Evolutionary conservation across 148 eudicot genomes (phyloP), one percentile per base, ranked within the genome.

Genomic region (Rhododendron ferrugineum): DNA sequence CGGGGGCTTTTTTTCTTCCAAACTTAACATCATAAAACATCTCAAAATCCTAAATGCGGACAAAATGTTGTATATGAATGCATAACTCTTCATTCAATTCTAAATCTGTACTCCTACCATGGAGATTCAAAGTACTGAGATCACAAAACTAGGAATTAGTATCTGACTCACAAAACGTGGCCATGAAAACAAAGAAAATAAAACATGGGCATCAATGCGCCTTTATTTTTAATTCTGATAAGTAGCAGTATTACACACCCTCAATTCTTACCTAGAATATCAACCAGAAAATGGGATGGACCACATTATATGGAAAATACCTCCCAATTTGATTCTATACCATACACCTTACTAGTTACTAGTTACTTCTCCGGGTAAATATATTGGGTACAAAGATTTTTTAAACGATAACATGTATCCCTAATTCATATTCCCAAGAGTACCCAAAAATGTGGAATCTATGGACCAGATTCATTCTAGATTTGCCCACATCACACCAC

Each of bases 21-120:
- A 97, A 95, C 98, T 97, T 97, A 76, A 92, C 88, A 94, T 93
- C 98, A 95, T 92, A 97, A 93, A 91, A 92, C 91, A 93, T 92
- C 89, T 94, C 92, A 91, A 97, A 94, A 85, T 97, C 98, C 95
- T 95, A 91, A 76, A 87, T 82, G 80, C 72, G 83, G 54, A 80
- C 87, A 90, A 85, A 83, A 88, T 84, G 87, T 46, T 75, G 81
- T 85, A 85, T 84, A 92, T 85, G 82, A 82, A 89, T 86, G 87
- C 87, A 86, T 84, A 82, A 75, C 26, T 84, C 42, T 50, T 52
- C 40, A 78, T 77, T 40, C 81, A 88, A 68, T 44, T 72, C 34
- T 68, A 68, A 58, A 58, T 3, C n/a, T 58, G 64, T 22, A 49
- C 75, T 68, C n/a, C 30, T 15, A 78, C 13, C 20, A 40, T 46